A percentile compares a stretch with the other conserved stretches of the same genome.
Conservation (phyloP, 257 asterid species). For the Solanum etuberosum region DNA sequence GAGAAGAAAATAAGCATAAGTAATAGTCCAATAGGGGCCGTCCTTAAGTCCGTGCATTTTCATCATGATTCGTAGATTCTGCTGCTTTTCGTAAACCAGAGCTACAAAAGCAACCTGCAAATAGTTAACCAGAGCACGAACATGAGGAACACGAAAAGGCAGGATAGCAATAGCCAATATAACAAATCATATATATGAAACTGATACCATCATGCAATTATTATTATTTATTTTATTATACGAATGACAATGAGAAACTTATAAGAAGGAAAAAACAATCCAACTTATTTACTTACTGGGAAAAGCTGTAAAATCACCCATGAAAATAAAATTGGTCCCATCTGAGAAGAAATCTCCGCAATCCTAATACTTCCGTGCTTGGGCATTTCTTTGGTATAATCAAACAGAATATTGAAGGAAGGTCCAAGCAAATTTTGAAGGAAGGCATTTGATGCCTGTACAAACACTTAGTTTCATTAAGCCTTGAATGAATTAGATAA, state of each 20-base stretch:
- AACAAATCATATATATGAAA: background rate
- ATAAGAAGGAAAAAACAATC: background rate
- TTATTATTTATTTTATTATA: background rate
- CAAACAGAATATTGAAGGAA: slow-evolving; percentile 41
- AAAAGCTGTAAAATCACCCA: slow-evolving; percentile 72
- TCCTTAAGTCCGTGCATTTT: slow-evolving; percentile 99
- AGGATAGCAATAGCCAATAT: background rate
- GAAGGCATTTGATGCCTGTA: slow-evolving; percentile 84
- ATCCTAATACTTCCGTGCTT: slow-evolving; percentile 52
- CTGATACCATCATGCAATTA: background rate
- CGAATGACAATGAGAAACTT: background rate
- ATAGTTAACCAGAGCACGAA: background rate
- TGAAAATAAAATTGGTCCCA: slow-evolving; percentile 86
- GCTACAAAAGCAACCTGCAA: slow-evolving; percentile 60
- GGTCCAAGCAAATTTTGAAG: slow-evolving; percentile 71
- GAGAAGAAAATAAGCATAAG: slow-evolving; percentile 81
- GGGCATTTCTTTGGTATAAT: slow-evolving; percentile 88
- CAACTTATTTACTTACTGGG: slow-evolving; percentile 55
- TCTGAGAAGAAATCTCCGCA: slow-evolving; percentile 75
- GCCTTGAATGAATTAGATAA: background rate
- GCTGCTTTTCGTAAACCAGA: slow-evolving; percentile 82
- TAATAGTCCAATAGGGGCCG: slow-evolving; percentile 94
- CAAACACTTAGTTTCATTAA: background rate
- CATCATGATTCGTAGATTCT: slow-evolving; percentile 90
- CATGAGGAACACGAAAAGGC: background rate